Conservation (phyloP, 768 basidiomycete species). For the Russula compacta region DNA sequence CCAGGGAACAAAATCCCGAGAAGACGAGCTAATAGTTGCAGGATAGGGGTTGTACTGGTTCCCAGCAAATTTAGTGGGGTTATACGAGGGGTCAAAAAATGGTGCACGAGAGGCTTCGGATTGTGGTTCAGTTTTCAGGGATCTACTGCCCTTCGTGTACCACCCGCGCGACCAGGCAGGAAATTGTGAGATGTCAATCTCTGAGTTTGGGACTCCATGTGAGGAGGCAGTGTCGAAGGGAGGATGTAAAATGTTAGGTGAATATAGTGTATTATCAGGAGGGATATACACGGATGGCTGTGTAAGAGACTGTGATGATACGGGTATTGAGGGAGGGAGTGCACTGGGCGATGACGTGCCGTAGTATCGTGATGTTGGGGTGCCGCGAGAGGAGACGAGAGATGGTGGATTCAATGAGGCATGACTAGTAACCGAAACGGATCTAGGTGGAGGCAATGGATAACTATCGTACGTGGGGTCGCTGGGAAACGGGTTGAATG, state of each 20-base stretch:
- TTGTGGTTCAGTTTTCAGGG: conserved; percentile 6
- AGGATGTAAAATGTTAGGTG: background rate
- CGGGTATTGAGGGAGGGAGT: conserved; percentile 41
- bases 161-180: conserved; percentile 56
- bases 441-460: conserved; percentile 22
- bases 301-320: background rate
- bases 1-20: conserved; percentile 46
- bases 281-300: background rate
- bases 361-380: conserved; percentile 28
- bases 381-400: conserved; percentile 24
- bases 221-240: conserved; percentile 8
- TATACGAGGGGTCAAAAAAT: conserved; percentile 29
- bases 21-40: conserved; percentile 34
- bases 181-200: conserved; percentile 54
- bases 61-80: background rate
- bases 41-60: conserved; percentile 25
- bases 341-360: conserved; percentile 26
- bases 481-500: conserved; percentile 18
- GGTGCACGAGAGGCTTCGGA: conserved; percentile 21
- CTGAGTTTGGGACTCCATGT: conserved; percentile 27
- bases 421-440: conserved; percentile 12
- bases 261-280: background rate
- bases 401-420: conserved; percentile 28
- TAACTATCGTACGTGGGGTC: conserved; percentile 26
- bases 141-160: conserved; percentile 35